A percentile compares a stretch with the other conserved stretches of the same genome.
phyloP scores from a whole-genome alignment of 1,139 yeast species.

The Blastobotrys elegans region DNA sequence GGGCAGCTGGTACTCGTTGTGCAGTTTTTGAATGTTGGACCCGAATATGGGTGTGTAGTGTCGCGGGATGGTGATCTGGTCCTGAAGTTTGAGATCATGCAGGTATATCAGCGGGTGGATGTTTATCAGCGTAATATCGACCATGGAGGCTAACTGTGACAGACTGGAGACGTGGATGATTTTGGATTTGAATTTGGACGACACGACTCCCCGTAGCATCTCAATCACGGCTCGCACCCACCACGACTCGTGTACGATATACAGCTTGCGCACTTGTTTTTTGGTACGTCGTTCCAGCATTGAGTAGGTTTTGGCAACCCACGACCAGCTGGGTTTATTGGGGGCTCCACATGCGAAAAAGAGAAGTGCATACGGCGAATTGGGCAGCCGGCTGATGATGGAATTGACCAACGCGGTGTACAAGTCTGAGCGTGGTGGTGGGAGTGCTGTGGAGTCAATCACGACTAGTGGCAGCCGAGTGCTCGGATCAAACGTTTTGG shows the following conservation, averaged over 20 bases:
- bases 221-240: slow-evolving; percentile 77
- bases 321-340: slow-evolving; percentile 55
- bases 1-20: slow-evolving; percentile 22
- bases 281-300: slow-evolving; percentile 56
- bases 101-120: slow-evolving; percentile 70
- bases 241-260: slow-evolving; percentile 91
- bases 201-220: slow-evolving; percentile 57
- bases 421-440: slow-evolving; percentile 40
- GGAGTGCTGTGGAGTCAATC: slow-evolving; percentile 72
- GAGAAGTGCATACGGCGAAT: slow-evolving; percentile 54
- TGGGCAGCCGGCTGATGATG: slow-evolving; percentile 42
- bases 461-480: slow-evolving; percentile 63
- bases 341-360: slow-evolving; percentile 77
- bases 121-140: slow-evolving; percentile 73
- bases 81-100: slow-evolving; percentile 41
- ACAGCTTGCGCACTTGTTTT: slow-evolving; percentile 55
- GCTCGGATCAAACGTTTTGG: slow-evolving; percentile 55
- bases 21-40: slow-evolving; percentile 21
- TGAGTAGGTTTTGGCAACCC: slow-evolving; percentile 73
- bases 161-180: slow-evolving; percentile 50
- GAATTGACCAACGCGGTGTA: slow-evolving; percentile 26
- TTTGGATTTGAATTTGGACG: slow-evolving; percentile 41
- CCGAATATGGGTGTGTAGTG: slow-evolving; percentile 36
- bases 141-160: slow-evolving; percentile 57
- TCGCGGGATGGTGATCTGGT: slow-evolving; percentile 33